These are phyloP conservation scores for Malassezia equina DNA, from an alignment of 1,284 basidiomycete species.

Conservation along the genomic window DNA sequence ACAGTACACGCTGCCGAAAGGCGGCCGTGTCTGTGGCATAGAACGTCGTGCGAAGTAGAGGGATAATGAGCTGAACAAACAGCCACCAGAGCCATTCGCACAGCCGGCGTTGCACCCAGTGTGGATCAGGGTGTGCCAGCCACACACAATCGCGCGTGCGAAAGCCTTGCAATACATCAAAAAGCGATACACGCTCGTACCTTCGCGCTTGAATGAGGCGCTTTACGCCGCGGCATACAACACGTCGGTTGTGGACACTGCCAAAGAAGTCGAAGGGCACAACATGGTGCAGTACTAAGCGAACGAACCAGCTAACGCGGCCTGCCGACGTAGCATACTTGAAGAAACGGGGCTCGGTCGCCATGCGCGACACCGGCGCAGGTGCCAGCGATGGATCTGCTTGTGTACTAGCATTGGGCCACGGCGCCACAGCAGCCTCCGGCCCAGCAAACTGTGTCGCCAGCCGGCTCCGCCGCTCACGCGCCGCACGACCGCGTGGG, in stretches of 20 bases:
- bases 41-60: conserved; percentile 78
- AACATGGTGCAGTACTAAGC: conserved; percentile 58
- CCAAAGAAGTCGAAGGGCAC: conserved; percentile 74
- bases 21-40: conserved; percentile 86
- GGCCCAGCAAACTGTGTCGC: conserved; percentile 54
- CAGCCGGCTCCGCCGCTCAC: conserved; percentile 57
- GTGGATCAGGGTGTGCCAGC: conserved; percentile 55
- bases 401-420: neutral
- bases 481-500: conserved; percentile 21
- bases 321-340: conserved; percentile 58
- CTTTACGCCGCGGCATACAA: conserved; percentile 59
- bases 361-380: neutral
- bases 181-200: conserved; percentile 71
- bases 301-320: conserved; percentile 53
- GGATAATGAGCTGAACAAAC: conserved; percentile 72
- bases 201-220: conserved; percentile 64
- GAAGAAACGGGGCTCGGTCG: conserved; percentile 59
- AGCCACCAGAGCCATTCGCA: conserved; percentile 86
- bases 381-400: neutral
- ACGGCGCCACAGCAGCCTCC: neutral
- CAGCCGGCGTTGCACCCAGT: conserved; percentile 61
- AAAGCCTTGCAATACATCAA: conserved; percentile 68
- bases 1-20: conserved; percentile 74
- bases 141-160: conserved; percentile 69
- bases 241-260: conserved; percentile 59